These are phyloP conservation scores for Ceratobasidium sp. DNA, from an alignment of 1,284 basidiomycete species.

Conservation along the genomic window DNA sequence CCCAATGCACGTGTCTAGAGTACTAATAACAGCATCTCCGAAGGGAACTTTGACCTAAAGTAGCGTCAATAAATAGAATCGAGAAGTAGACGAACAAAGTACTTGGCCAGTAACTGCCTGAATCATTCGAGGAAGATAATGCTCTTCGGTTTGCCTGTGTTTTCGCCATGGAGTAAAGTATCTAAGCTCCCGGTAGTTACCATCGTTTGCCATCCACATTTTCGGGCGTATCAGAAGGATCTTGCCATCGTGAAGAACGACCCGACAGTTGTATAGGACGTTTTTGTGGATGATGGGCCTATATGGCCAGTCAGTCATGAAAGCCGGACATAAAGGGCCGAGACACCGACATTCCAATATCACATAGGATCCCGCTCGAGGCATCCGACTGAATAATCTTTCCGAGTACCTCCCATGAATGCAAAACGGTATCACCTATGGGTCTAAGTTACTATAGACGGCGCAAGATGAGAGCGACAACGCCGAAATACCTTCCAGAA, in stretches of 20 bases:
- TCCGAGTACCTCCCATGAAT: conserved; percentile 95
- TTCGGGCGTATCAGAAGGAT: conserved; percentile 96
- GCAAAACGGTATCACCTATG: conserved; percentile 91
- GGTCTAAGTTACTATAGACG: not conserved
- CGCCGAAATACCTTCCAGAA: conserved; percentile 77
- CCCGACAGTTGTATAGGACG: conserved; percentile 96
- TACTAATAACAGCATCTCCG: conserved; percentile 94
- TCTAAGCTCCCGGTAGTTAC: conserved; percentile 96
- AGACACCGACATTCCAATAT: conserved; percentile 88
- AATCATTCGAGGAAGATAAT: conserved; percentile 90
- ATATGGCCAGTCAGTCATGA: conserved; percentile 14
- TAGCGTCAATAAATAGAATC: not conserved
- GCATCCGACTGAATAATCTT: conserved; percentile 87
- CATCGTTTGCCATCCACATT: conserved; percentile 99
- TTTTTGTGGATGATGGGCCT: conserved; percentile 98
- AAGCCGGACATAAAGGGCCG: conserved; percentile 49
- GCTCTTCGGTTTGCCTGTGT: conserved; percentile 88
- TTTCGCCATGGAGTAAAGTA: conserved; percentile 98
- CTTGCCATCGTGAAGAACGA: conserved; percentile 88
- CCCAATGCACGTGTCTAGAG: conserved; percentile 95
- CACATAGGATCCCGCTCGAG: conserved; percentile 85
- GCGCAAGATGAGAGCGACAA: not conserved
- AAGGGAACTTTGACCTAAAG: conserved; percentile 88
- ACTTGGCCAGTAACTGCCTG: conserved; percentile 92
- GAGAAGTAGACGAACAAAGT: conserved; percentile 43